Evolutionary conservation across 306 rosid species (phyloP).

Genomic region (Rosa multiflora): DNA sequence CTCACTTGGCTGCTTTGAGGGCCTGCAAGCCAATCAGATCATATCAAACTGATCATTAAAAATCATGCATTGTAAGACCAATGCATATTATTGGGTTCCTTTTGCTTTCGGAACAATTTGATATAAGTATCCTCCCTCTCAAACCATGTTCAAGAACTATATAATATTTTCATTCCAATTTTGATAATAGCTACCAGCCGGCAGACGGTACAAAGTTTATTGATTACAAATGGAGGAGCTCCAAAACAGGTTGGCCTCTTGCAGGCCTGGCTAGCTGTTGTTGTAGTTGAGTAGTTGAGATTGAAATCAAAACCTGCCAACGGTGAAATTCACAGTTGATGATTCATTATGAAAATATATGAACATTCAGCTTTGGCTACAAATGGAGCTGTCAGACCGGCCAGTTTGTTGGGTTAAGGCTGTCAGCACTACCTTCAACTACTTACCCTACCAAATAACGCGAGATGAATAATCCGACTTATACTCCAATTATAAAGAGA

Average conservation of each 20-base stretch:
- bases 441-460: neutral
- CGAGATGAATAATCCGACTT: too few species aligned
- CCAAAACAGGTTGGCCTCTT: neutral
- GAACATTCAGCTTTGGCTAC: neutral
- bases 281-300: neutral
- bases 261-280: slow-evolving; percentile 13
- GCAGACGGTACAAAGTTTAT: slow-evolving; percentile 20
- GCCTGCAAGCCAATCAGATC: slow-evolving; percentile 11
- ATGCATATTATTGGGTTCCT: neutral
- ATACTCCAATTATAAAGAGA: too few species aligned
- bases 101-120: neutral
- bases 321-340: slow-evolving; percentile 8
- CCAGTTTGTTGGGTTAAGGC: too few species aligned
- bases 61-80: neutral
- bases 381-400: too few species aligned
- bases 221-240: neutral
- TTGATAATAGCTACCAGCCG: neutral
- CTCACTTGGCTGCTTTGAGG: neutral
- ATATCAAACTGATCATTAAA: neutral
- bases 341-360: neutral
- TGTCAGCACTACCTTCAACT: neutral
- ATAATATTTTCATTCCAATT: neutral
- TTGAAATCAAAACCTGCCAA: neutral
- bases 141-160: neutral
- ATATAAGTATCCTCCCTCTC: neutral